Evolutionary conservation across 192 early-diverging fungal genomes (phyloP), one percentile per base, ranked within the genome.

Genomic region (Mortierella alpina): DNA sequence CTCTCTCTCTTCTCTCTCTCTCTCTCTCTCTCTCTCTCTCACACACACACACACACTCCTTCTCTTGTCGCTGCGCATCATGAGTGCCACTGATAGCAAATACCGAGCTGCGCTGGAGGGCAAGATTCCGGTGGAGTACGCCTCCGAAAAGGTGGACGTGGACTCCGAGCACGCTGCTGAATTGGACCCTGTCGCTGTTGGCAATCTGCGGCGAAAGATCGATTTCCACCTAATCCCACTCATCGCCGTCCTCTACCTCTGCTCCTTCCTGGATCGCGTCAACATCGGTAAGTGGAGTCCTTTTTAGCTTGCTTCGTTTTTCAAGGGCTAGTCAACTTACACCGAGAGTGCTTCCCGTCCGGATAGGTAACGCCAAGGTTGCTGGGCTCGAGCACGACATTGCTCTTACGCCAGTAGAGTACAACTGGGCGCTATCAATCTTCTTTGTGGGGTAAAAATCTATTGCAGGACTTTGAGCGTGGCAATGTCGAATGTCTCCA

Each of bases 231-330:
- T 93, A 49, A 83, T 93, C 40, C 92, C 93, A 4, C 86, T 92
- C 44, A 85, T 93, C 17, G 75, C 86, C 20, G 53, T 92, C 17
- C 84, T 93, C 8, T 93, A 94, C 50, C 84, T 94, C 44, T 92
- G 90, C 67, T 89, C 87, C 54, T 88, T 91, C 56, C 84, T 94
- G 46, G 93, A 94, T 69, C 90, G 93, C 59, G 77, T 80, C 59
- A 80, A 80, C 48, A 78, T 78, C 42, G 75, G 75, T 78, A 70
- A 63, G 70, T 14, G n/a, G 13, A 5, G 22, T 9, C 23, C 31
- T 58, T 46, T 15, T 50, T 31, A 31, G 31, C 31, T 31, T 31
- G 31, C 3, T 31, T 12, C 22, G 47, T 14, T 10, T 64, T 8
- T 47, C 17, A 15, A 51, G 17, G 17, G 13, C 50, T 12, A 4